A percentile compares a stretch with the other conserved stretches of the same genome.
Evolutionary conservation across 257 asterid genomes (phyloP).

Genomic region (Solanum pinnatisectum): DNA sequence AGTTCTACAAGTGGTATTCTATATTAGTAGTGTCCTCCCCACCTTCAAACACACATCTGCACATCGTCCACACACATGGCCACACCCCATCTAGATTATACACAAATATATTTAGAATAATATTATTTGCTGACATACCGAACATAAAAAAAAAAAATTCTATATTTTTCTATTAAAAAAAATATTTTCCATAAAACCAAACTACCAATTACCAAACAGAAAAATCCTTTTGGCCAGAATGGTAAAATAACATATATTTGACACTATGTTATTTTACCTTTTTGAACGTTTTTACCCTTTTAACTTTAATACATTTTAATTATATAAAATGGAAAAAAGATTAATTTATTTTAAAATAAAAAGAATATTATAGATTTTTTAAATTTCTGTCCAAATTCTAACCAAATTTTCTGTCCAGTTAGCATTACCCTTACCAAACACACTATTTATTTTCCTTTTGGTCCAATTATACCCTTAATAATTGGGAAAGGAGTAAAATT

Average conservation of each 20-base stretch:
- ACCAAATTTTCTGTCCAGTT: too few relatives aligned
- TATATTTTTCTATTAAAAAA: neutral
- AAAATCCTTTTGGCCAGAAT: too few relatives aligned
- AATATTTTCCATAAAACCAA: neutral
- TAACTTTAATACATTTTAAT: too few relatives aligned
- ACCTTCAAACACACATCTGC: neutral
- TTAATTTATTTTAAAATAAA: too few relatives aligned
- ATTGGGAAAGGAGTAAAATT: neutral
- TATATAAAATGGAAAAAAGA: too few relatives aligned
- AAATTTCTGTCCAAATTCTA: accelerated
- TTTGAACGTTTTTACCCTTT: too few relatives aligned
- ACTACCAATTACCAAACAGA: neutral
- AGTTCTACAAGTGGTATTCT: neutral
- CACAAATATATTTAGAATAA: neutral
- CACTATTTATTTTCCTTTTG: neutral
- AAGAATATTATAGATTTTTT: too few relatives aligned
- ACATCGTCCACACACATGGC: neutral
- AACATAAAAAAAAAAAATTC: neutral
- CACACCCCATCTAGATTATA: neutral
- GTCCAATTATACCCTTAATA: neutral
- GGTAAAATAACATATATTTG: too few relatives aligned
- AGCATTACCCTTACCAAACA: neutral
- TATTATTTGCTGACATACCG: accelerated
- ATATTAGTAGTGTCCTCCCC: neutral
- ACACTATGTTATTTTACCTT: too few relatives aligned